Evolutionary conservation across 2,329 filamentous ascomycete species (phyloP).

Genomic region (Colletotrichum tropicicola): DNA sequence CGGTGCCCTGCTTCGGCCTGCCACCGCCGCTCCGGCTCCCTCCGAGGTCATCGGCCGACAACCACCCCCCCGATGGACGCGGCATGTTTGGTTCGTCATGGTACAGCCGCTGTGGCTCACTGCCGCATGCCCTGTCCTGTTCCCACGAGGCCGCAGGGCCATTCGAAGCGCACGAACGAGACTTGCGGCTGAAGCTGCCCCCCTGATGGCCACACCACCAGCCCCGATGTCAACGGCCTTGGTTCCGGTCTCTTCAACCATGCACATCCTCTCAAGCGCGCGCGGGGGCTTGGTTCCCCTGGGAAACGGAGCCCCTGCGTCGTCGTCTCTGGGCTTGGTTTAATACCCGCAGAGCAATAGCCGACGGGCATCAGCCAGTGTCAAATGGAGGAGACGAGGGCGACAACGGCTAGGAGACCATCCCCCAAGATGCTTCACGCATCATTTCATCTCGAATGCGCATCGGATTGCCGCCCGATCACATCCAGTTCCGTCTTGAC

Average conservation of each 20-base stretch:
- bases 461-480: constrained; percentile 9
- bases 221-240: not conserved
- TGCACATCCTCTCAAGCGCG: not conserved
- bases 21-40: constrained; percentile 5
- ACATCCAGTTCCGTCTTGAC: not conserved
- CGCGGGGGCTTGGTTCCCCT: not conserved
- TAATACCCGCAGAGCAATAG: too few species aligned
- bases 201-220: not conserved
- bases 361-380: too few species aligned
- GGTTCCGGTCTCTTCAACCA: not conserved
- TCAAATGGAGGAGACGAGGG: too few species aligned
- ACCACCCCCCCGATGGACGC: constrained; percentile 1
- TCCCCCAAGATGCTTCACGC: not conserved
- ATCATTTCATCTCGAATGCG: not conserved
- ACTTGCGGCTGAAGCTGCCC: constrained; percentile 16
- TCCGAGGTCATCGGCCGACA: not conserved
- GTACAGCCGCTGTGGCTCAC: too few species aligned
- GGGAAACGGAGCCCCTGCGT: not conserved
- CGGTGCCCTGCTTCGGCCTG: not conserved
- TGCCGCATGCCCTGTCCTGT: too few species aligned
- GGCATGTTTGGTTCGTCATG: too few species aligned
- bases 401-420: too few species aligned
- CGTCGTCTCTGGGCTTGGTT: too few species aligned
- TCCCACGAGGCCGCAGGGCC: too few species aligned
- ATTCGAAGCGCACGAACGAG: constrained; percentile 12